Evolutionary conservation across 768 basidiomycete species (phyloP), one percentile per base, ranked within the genome.

Genomic region (Phlebiopsis flavidoalba): DNA sequence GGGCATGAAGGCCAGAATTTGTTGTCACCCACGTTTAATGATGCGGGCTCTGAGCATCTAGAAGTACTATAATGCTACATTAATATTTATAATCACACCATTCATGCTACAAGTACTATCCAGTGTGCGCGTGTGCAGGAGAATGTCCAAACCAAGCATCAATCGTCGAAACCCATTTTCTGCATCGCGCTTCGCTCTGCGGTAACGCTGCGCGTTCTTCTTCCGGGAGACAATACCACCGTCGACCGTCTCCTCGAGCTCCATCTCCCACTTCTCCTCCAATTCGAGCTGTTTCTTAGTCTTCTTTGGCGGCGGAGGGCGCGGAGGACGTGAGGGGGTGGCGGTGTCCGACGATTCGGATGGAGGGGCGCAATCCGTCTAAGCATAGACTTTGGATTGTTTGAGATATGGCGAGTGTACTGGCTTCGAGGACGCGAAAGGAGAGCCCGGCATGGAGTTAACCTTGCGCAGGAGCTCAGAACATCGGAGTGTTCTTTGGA

Each of bases 191-290:
- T 90, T 90, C 11, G 78, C 79, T 63, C 78, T 80, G 68, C 81
- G n/a, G 79, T 69, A 88, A 70, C 53, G 72, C 73, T 47, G 69
- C 71, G 31, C 72, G 72, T 63, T 83, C 78, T 53, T 65, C 67
- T 47, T 73, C 69, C 3, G 67, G 51, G 56, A 74, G 59, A 26
- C 65, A 65, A 51, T 63, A 72, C 74, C 88, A 83, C 17, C 90
- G 11, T 89, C 88, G 3, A 88, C 75, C 47, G 77, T 84, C 63
- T 92, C 90, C 24, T 87, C 77, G 60, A 92, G 72, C 73, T 93
- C 89, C 70, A 89, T 83, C 69, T 91, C 89, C 81, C 91, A 91
- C 66, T 80, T 81, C 70, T 92, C 90, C 72, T 92, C 90, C 67
- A 82, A 73, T 67, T 85, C 82, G 22, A 88, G 72, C 72, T 89